A percentile compares a stretch with the other conserved stretches of the same genome.
Evolutionary conservation across 2,329 filamentous ascomycete genomes (phyloP).

Genomic region (Scopulariopsis brevicaulis): DNA sequence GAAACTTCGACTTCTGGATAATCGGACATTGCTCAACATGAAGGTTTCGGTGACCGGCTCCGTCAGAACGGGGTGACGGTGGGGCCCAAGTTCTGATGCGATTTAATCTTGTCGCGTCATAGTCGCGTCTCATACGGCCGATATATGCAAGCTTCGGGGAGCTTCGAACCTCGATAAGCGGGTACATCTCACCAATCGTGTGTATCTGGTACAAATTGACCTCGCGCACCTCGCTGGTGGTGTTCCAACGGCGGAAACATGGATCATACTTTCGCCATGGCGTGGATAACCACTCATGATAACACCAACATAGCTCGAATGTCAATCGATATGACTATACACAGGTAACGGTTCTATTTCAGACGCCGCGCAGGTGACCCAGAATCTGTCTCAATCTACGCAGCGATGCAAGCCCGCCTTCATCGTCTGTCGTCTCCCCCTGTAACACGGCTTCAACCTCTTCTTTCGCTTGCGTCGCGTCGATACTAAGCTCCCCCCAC

Average conservation of each 20-base stretch:
- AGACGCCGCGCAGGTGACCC: slow-evolving; percentile 21
- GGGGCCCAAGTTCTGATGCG: not conserved
- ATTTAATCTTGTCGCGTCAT: not conserved
- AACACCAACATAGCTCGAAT: too few species aligned
- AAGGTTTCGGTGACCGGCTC: not conserved
- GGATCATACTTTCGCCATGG: too few species aligned
- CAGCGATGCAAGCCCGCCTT: slow-evolving; percentile 14
- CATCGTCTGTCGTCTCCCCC: slow-evolving; percentile 9
- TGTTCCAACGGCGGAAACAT: too few species aligned
- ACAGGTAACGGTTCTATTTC: not conserved
- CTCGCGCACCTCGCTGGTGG: too few species aligned
- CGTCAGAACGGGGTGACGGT: not conserved
- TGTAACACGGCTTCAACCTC: slow-evolving; percentile 35
- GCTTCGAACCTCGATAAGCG: not conserved
- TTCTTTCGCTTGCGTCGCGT: slow-evolving; percentile 41
- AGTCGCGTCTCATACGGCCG: not conserved
- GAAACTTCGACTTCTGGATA: not conserved
- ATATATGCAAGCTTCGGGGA: not conserved
- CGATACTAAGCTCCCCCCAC: slow-evolving; percentile 50
- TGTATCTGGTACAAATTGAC: too few species aligned
- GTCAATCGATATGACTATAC: not conserved
- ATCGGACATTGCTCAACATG: too few species aligned
- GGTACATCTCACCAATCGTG: not conserved
- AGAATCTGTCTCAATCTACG: slow-evolving; percentile 23
- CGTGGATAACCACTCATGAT: too few species aligned